A percentile compares a stretch with the other conserved stretches of the same genome.
phyloP scores from a whole-genome alignment of 2,329 filamentous ascomycete species.

The Fusarium ambrosium region DNA sequence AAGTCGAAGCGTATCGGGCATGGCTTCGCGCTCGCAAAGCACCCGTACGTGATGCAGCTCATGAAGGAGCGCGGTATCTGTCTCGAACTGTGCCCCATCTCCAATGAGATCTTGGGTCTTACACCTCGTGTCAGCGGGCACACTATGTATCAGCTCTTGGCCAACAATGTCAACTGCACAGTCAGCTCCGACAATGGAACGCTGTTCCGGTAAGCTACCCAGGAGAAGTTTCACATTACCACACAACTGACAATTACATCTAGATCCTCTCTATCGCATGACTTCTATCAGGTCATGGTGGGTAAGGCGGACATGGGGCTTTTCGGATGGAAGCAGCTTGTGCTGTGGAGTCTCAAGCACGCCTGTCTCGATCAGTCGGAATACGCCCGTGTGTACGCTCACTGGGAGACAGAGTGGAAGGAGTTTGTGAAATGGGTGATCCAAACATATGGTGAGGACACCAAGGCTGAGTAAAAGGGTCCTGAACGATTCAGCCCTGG shows the following conservation, averaged over 20 bases:
- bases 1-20: conserved; percentile 79
- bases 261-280: conserved; percentile 79
- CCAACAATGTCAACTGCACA: conserved; percentile 80
- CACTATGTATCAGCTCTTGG: conserved; percentile 75
- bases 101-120: conserved; percentile 80
- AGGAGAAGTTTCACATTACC: neutral
- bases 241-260: conserved; percentile 2
- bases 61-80: conserved; percentile 76
- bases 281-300: conserved; percentile 83
- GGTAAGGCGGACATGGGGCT: conserved; percentile 76
- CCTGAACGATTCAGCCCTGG: neutral
- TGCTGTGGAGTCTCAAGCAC: conserved; percentile 73
- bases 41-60: conserved; percentile 74
- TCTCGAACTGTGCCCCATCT: conserved; percentile 83
- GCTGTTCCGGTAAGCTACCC: conserved; percentile 71
- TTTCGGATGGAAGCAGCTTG: conserved; percentile 78
- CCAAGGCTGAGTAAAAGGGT: conserved; percentile 9
- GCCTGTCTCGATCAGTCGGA: conserved; percentile 65
- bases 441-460: conserved; percentile 51
- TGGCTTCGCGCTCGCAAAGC: conserved; percentile 77
- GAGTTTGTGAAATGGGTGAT: conserved; percentile 69
- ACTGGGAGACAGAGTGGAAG: conserved; percentile 71
- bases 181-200: conserved; percentile 83
- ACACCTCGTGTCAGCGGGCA: conserved; percentile 76
- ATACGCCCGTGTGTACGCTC: conserved; percentile 50